Conservation (phyloP, 805 yeast species). For the Deakozyma indianensis region DNA sequence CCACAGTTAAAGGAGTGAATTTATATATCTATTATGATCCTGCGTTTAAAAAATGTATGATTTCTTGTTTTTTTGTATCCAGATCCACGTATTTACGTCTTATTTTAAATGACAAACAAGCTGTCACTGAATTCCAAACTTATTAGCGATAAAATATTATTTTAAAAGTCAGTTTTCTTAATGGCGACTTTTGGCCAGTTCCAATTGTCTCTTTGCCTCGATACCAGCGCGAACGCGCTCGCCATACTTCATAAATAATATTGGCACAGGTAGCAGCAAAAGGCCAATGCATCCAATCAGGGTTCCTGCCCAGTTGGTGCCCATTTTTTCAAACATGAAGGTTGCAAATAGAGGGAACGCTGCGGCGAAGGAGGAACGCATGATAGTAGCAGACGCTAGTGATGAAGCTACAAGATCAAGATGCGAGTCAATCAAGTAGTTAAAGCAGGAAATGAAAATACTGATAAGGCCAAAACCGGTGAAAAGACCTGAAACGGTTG, state of each 20-base stretch:
- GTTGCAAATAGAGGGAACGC: slow-evolving; percentile 59
- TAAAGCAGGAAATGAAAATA: slow-evolving; percentile 55
- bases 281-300: slow-evolving; percentile 48
- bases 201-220: not conserved
- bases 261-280: slow-evolving; percentile 50
- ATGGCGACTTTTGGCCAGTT: too few species aligned
- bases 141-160: too few species aligned
- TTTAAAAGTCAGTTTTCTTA: too few species aligned
- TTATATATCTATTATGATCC: too few species aligned
- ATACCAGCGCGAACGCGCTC: slow-evolving; percentile 27
- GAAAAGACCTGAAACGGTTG: slow-evolving; percentile 49
- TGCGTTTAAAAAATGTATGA: too few species aligned
- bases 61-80: too few species aligned
- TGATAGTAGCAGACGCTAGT: slow-evolving; percentile 53
- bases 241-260: slow-evolving; percentile 48
- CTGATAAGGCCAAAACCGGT: slow-evolving; percentile 56
- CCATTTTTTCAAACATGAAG: slow-evolving; percentile 55
- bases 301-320: slow-evolving; percentile 68
- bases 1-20: not conserved
- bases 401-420: slow-evolving; percentile 66
- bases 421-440: slow-evolving; percentile 61
- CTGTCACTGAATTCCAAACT: too few species aligned
- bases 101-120: too few species aligned
- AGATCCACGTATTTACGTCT: too few species aligned
- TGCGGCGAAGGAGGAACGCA: slow-evolving; percentile 55